Evolutionary conservation across 2,329 filamentous ascomycete species (phyloP).

Genomic region (Byssothecium circinans): DNA sequence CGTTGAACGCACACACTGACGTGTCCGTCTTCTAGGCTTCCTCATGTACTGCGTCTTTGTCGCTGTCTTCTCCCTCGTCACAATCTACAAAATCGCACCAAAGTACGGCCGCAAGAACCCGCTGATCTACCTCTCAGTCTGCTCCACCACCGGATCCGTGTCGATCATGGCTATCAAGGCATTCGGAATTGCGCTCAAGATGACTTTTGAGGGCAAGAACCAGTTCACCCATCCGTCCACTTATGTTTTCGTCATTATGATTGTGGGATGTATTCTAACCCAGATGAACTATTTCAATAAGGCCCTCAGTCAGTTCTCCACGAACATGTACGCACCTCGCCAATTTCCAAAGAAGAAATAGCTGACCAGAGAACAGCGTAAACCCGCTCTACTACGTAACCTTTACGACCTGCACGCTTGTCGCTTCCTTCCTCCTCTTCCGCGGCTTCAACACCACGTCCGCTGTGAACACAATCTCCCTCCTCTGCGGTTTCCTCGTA

Average conservation of each 20-base stretch:
- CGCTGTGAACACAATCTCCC: conserved; percentile 85
- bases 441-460: conserved; percentile 94
- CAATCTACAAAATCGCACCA: conserved; percentile 95
- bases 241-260: conserved; percentile 95
- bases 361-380: conserved; percentile 60
- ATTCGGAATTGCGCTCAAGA: conserved; percentile 94
- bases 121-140: conserved; percentile 94
- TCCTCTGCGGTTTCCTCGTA: conserved; percentile 88
- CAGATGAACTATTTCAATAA: conserved; percentile 99
- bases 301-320: conserved; percentile 92
- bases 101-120: conserved; percentile 92
- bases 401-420: conserved; percentile 91
- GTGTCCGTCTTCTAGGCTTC: conserved; percentile 65
- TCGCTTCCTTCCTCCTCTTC: conserved; percentile 95
- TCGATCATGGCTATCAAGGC: conserved; percentile 99
- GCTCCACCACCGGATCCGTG: conserved; percentile 93
- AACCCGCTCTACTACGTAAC: conserved; percentile 98
- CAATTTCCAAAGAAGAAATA: background rate
- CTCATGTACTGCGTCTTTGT: conserved; percentile 82
- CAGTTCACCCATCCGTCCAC: conserved; percentile 94
- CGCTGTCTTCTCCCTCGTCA: conserved; percentile 79
- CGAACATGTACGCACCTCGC: conserved; percentile 75
- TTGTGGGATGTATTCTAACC: conserved; percentile 88
- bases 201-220: conserved; percentile 90
- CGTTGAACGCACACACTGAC: conserved; percentile 15